Conservation (phyloP, 371 early-diverging fungal species). For the Chytridium lagenaria region DNA sequence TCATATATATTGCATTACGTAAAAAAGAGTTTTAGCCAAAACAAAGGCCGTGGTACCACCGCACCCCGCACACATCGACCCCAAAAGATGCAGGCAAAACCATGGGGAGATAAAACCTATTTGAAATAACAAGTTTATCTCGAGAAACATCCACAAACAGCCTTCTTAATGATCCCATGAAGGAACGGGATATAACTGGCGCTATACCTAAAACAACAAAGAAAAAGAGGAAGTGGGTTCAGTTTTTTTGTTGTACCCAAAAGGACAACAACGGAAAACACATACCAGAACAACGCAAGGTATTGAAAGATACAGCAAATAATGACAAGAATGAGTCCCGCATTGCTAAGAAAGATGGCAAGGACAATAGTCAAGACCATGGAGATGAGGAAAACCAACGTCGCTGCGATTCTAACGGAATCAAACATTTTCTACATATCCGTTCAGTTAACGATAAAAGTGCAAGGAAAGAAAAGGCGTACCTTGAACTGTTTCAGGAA, state of each 20-base stretch:
- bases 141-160: conserved; percentile 12
- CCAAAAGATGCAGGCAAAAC: too few species aligned
- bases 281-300: conserved; percentile 79
- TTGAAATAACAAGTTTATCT: too few species aligned
- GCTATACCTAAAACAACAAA: conserved; percentile 48
- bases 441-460: too few species aligned
- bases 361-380: conserved; percentile 67
- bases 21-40: too few species aligned
- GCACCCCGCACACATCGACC: too few species aligned
- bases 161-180: conserved; percentile 51
- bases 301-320: conserved; percentile 82
- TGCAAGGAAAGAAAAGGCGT: too few species aligned
- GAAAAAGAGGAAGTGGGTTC: conserved; percentile 6
- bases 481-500: conserved; percentile 83
- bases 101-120: too few species aligned
- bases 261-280: background rate
- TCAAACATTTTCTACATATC: conserved; percentile 54
- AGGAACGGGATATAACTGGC: conserved; percentile 75
- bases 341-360: conserved; percentile 62
- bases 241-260: background rate
- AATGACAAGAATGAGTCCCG: conserved; percentile 64
- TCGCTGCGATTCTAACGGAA: conserved; percentile 67
- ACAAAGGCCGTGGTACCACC: too few species aligned
- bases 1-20: too few species aligned
- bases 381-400: conserved; percentile 65